A percentile compares a stretch with the other conserved stretches of the same genome.
phyloP scores from a whole-genome alignment of 495 filamentous ascomycete genomes.

The Aspergillus olivimuriae region DNA sequence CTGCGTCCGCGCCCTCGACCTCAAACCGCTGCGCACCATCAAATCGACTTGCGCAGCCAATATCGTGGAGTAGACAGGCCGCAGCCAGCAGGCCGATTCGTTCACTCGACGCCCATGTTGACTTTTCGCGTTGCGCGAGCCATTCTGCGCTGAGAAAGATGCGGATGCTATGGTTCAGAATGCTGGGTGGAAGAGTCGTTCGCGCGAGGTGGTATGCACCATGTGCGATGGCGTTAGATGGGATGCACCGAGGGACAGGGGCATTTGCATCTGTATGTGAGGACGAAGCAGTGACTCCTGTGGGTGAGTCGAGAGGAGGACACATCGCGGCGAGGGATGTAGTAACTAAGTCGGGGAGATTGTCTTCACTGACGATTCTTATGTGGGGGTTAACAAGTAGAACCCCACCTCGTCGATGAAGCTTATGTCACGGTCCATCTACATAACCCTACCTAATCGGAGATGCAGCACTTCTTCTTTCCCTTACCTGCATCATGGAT shows the following conservation, averaged over 20 bases:
- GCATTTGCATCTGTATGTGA: too few species aligned
- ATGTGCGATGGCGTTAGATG: background rate
- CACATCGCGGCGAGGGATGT: background rate
- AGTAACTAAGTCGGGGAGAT: too few species aligned
- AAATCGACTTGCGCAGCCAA: slow-evolving; percentile 29
- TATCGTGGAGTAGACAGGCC: slow-evolving; percentile 41
- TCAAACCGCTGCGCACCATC: slow-evolving; percentile 41
- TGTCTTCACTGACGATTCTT: too few species aligned
- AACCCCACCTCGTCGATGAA: too few species aligned
- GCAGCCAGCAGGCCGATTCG: slow-evolving; percentile 16
- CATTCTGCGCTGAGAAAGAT: slow-evolving; percentile 34
- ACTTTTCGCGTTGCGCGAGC: slow-evolving; percentile 14
- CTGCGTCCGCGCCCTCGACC: slow-evolving; percentile 39
- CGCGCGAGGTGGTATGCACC: slow-evolving; percentile 21
- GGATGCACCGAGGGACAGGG: background rate
- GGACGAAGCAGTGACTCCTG: too few species aligned
- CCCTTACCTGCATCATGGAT: too few species aligned
- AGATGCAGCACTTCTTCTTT: too few species aligned
- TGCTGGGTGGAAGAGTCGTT: slow-evolving; percentile 26
- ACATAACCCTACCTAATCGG: too few species aligned
- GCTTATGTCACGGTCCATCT: too few species aligned
- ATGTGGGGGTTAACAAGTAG: too few species aligned
- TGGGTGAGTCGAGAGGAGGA: background rate
- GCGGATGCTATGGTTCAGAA: slow-evolving; percentile 43
- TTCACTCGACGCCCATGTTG: background rate